Evolutionary conservation across 2,329 filamentous ascomycete genomes (phyloP).

Genomic region (Hypoxylon sp.): DNA sequence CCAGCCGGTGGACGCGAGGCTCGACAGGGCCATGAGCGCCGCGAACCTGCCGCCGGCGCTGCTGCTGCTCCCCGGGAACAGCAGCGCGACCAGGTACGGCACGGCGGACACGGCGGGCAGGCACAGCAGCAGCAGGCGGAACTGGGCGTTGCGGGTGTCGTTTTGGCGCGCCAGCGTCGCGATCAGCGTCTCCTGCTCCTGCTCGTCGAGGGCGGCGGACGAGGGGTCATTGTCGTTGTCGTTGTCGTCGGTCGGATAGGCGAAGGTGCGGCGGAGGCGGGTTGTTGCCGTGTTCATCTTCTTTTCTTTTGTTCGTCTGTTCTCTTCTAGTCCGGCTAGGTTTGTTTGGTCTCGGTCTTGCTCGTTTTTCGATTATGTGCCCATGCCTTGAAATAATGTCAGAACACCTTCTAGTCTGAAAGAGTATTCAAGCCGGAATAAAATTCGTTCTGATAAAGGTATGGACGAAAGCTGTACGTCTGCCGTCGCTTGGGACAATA

Average conservation of each 20-base stretch:
- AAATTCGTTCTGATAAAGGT: too few relatives aligned
- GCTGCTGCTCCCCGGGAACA: slow-evolving; percentile 40
- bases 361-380: too few relatives aligned
- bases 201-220: slow-evolving; percentile 54
- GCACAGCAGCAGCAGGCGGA: slow-evolving; percentile 63
- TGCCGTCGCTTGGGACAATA: slow-evolving; percentile 2
- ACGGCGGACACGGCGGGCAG: slow-evolving; percentile 65
- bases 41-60: slow-evolving; percentile 35
- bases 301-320: background rate
- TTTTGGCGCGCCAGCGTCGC: slow-evolving; percentile 62
- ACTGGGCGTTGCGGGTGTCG: slow-evolving; percentile 63
- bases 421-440: too few relatives aligned
- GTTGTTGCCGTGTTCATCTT: slow-evolving; percentile 45
- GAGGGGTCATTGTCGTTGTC: slow-evolving; percentile 56
- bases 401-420: too few relatives aligned
- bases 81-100: slow-evolving; percentile 59
- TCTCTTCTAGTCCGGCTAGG: slow-evolving; percentile 6
- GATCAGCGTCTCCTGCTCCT: slow-evolving; percentile 73
- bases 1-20: slow-evolving; percentile 68
- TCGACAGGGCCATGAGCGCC: slow-evolving; percentile 67
- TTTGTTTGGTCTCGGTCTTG: background rate
- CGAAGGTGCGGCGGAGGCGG: slow-evolving; percentile 78
- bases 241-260: slow-evolving; percentile 70
- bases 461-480: background rate
- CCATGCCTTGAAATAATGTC: too few relatives aligned